A percentile compares a stretch with the other conserved stretches of the same genome.
Evolutionary conservation across 441 rosid genomes (phyloP).

Genomic region (Cnidoscolus chayamansa): DNA sequence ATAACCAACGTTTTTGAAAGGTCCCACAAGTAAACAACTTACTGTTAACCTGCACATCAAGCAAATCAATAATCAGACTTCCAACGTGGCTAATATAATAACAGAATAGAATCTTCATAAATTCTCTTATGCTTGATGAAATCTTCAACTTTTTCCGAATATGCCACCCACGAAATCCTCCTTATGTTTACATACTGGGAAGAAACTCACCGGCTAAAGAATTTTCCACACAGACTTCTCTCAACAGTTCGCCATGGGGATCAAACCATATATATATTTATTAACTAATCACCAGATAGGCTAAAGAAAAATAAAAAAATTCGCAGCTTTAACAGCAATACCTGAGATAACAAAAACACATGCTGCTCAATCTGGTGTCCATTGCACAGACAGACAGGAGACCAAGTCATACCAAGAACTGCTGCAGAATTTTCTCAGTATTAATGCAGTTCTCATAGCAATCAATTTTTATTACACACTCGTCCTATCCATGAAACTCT

Average conservation of each 20-base stretch:
- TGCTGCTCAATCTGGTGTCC: background rate
- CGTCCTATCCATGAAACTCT: background rate
- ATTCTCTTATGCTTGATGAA: background rate
- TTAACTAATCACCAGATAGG: background rate
- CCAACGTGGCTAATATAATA: background rate
- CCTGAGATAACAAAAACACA: constrained; percentile 19
- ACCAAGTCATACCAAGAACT: constrained; percentile 7
- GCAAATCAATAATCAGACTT: constrained; percentile 17
- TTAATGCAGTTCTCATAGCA: background rate
- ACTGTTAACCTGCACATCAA: constrained; percentile 31
- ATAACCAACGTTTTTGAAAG: constrained; percentile 7
- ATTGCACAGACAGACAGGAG: constrained; percentile 7
- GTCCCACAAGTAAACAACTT: constrained; percentile 17
- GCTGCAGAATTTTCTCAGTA: constrained; percentile 9
- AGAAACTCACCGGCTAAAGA: background rate
- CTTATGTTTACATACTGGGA: background rate
- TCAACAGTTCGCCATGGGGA: background rate
- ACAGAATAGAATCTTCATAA: background rate
- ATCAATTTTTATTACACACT: background rate
- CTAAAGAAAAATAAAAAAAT: background rate
- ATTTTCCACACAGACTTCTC: background rate
- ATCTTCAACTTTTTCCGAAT: background rate
- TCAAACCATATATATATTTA: background rate
- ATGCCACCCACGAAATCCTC: background rate
- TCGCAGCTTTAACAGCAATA: constrained; percentile 1